phyloP scores from a whole-genome alignment of 495 filamentous ascomycete species.

The Hyaloscypha bicolor region DNA sequence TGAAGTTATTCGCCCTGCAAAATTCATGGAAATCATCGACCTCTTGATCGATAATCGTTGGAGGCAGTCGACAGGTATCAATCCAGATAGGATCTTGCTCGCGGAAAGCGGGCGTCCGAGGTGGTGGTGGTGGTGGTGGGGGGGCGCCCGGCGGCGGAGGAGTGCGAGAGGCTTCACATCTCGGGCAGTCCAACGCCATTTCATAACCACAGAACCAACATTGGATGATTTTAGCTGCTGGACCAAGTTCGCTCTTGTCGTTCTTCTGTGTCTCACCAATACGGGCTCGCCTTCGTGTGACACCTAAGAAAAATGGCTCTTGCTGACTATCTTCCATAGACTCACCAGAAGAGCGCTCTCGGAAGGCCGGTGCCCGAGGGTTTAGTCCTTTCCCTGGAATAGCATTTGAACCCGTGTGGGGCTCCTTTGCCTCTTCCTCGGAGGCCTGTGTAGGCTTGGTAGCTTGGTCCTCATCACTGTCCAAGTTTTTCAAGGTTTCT shows the following conservation, averaged over 20 bases:
- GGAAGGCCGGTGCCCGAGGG: constrained; percentile 22
- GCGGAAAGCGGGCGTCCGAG: constrained; percentile 18
- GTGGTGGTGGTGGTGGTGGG: background rate
- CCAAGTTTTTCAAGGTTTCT: constrained; percentile 8
- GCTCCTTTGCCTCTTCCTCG: background rate
- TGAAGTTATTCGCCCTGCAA: constrained; percentile 1
- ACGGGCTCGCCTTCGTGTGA: background rate
- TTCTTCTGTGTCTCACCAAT: background rate
- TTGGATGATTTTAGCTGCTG: too few species aligned
- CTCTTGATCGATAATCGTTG: background rate
- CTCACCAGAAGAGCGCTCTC: constrained; percentile 1
- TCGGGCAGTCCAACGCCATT: too few species aligned
- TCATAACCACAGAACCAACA: too few species aligned
- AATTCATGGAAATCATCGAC: background rate
- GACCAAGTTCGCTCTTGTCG: too few species aligned
- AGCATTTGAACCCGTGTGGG: background rate
- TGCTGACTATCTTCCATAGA: background rate
- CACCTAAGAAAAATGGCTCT: background rate
- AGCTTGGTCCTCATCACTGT: constrained; percentile 16
- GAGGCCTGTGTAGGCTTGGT: background rate
- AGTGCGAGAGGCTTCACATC: too few species aligned
- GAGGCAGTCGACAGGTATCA: constrained; percentile 2
- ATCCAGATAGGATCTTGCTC: constrained; percentile 16
- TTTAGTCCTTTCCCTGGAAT: constrained; percentile 7
- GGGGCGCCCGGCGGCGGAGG: too few species aligned